phyloP scores from a whole-genome alignment of 1,139 yeast genomes.

The Geotrichum klebahnii region DNA sequence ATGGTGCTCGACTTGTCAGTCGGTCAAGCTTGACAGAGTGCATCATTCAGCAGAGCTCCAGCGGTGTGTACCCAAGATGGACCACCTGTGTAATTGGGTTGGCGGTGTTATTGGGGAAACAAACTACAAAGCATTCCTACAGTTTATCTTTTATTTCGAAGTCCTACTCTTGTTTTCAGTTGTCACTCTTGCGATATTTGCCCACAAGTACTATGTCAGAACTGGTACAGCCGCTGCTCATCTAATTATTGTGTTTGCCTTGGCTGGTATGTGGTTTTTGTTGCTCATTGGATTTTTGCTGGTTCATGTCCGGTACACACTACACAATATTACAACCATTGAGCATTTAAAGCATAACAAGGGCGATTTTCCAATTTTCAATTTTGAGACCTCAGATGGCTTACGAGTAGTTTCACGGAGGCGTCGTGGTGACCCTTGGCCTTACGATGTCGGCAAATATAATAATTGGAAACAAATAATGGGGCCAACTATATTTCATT shows the following conservation, averaged over 20 bases:
- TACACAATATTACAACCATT: slow-evolving; percentile 37
- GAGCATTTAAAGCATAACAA: slow-evolving; percentile 35
- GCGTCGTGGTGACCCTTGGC: slow-evolving; percentile 24
- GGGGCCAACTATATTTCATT: slow-evolving; percentile 38
- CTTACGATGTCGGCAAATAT: slow-evolving; percentile 36
- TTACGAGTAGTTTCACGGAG: slow-evolving; percentile 16
- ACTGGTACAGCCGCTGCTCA: slow-evolving; percentile 26
- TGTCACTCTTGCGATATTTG: slow-evolving; percentile 34
- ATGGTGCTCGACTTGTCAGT: slow-evolving; percentile 66
- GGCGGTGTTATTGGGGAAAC: slow-evolving; percentile 75
- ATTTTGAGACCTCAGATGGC: slow-evolving; percentile 24
- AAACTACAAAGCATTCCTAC: slow-evolving; percentile 73
- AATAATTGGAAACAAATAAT: slow-evolving; percentile 35
- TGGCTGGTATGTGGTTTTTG: slow-evolving; percentile 30
- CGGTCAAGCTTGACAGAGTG: slow-evolving; percentile 80
- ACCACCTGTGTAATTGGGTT: slow-evolving; percentile 94
- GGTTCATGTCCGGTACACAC: slow-evolving; percentile 34
- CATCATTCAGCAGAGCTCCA: slow-evolving; percentile 78
- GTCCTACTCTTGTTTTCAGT: slow-evolving; percentile 43
- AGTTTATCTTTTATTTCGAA: slow-evolving; percentile 56
- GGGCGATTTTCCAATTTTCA: slow-evolving; percentile 33
- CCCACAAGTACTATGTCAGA: slow-evolving; percentile 24
- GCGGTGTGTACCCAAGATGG: slow-evolving; percentile 57
- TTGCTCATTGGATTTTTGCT: slow-evolving; percentile 33
- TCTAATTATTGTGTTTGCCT: slow-evolving; percentile 34